Base-by-base conservation (phyloP, 2,329 filamentous ascomycete genomes). In the Ophiosphaerella korrae region DNA sequence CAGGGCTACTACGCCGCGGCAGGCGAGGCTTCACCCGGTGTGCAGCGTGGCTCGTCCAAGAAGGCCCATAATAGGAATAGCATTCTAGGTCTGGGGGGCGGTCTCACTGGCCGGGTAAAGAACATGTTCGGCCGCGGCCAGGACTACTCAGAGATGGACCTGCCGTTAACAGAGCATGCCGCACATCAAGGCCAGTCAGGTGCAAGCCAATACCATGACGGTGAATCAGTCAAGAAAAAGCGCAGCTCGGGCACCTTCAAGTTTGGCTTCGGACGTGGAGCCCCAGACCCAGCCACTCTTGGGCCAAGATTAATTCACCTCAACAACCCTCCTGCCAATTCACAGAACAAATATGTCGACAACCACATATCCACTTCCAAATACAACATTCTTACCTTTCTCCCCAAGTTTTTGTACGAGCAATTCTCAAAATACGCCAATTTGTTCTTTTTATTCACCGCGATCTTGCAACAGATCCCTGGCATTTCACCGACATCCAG, bases 361-460 rank as follows among this genome's bases (percentile, higher is more conserved):
- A 99, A 99, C 72, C 92, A 97, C 74, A 89, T 99, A 57, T 97
- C 93, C 36, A 99, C 94, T 5, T 89, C 94, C 57, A 99, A 99
- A 76, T 99, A 99, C 84, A 99, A 97, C 74, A 66, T 91, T 68
- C 82, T 90, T 47, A 96, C 92, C 16, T 99, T 99, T 74, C 72
- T 97, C 14, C 94, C 94, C 43, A 99, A 99, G 75, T 99, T 99
- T 76, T 81, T 99, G 49, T 92, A 93, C 74, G 94, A 99, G 75
- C 94, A 99, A 73, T 99, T 99, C 77, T 97, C 92, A 55, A 99
- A 97, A 80, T 96, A 97, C 75, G 94, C 94, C 80, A 99, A 99
- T 77, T 77, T 99, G 69, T 99, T 99, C 81, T 99, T 99, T 88
- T 84, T 99, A 72, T 97, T 99, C 75, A 99, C 94, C 33, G 92